These are phyloP conservation scores for Cymbidium sinense DNA, from an alignment of 106 monocot species.

Conservation along the genomic window DNA sequence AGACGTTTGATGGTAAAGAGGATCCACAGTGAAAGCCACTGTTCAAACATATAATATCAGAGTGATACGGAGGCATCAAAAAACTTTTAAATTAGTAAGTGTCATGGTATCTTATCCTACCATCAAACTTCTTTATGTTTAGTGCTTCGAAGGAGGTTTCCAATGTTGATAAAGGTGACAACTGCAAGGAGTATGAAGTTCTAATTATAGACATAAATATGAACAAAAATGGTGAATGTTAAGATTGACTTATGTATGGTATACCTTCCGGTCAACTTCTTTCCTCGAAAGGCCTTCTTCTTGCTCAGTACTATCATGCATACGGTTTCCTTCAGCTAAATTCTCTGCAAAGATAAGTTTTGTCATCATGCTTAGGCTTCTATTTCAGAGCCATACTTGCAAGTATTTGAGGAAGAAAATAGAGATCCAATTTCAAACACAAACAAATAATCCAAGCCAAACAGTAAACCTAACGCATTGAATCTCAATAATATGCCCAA, in stretches of 20 bases:
- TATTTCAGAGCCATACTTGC: not conserved
- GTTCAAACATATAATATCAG: constrained; percentile 10
- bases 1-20: constrained; percentile 98
- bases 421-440: not conserved
- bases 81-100: not conserved
- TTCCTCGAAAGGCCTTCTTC: constrained; percentile 36
- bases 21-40: constrained; percentile 96
- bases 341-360: constrained; percentile 19
- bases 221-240: not conserved
- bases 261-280: constrained; percentile 52
- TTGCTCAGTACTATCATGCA: constrained; percentile 7
- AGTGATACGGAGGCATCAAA: constrained; percentile 1
- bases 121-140: constrained; percentile 98
- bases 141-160: constrained; percentile 93
- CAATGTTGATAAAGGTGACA: constrained; percentile 85
- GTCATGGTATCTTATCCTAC: constrained; percentile 24
- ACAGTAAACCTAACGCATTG: not conserved
- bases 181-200: constrained; percentile 31
- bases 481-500: no score
- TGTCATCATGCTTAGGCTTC: not conserved
- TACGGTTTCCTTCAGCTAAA: constrained; percentile 11
- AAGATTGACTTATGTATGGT: not conserved
- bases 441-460: not conserved
- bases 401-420: not conserved
- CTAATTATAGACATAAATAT: not conserved